Base-by-base conservation (phyloP, 768 basidiomycete genomes). In the Suillus weaverae region DNA sequence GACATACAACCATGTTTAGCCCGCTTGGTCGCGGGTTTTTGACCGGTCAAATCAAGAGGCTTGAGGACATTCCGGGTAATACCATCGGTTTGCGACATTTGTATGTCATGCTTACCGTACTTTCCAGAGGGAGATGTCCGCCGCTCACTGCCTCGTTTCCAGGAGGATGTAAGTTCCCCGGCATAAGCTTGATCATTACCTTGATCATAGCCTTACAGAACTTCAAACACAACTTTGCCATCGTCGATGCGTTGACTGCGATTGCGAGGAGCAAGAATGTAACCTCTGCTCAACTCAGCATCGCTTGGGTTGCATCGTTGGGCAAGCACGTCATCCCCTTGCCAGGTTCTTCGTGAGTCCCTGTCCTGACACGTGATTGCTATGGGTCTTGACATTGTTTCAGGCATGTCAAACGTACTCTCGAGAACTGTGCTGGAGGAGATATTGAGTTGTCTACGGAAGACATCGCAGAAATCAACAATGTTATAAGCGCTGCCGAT, bases 1-100 rank as follows among this genome's bases (percentile, higher is more conserved):
- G 51, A 11, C 13, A 0, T 22, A 59, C 26, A 60, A 61, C 39
- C 71, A 46, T 43, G 14, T 14, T 55, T 71, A 88, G 83, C 39
- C 85, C 86, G 0, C 79, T 87, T 1, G 85, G 86, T 6, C 76
- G 79, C 20, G 85, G 86, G 3, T 79, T 86, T 71, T 74, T 88
- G 38, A 83, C 83, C 0, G 86, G 86, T 0, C 71, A 80, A 38
- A 79, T 86, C 70, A 84, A 81, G 68, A 73, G 69, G 36, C 62
- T 50, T 2, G 72, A 75, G 9, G 81, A 82, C 30, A 32, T 83
- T 33, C 72, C 73, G 26, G 73, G 77, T 71, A 36, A 44, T 70
- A 20, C 4, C 3, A 41, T 20, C 26, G 11, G 5, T 30, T 32
- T 41, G 38, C 18, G 10, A 30, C 5, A 26, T 32, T 36, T 18